phyloP scores from a whole-genome alignment of 2,329 filamentous ascomycete genomes.

The Pestalotiopsis sp. region DNA sequence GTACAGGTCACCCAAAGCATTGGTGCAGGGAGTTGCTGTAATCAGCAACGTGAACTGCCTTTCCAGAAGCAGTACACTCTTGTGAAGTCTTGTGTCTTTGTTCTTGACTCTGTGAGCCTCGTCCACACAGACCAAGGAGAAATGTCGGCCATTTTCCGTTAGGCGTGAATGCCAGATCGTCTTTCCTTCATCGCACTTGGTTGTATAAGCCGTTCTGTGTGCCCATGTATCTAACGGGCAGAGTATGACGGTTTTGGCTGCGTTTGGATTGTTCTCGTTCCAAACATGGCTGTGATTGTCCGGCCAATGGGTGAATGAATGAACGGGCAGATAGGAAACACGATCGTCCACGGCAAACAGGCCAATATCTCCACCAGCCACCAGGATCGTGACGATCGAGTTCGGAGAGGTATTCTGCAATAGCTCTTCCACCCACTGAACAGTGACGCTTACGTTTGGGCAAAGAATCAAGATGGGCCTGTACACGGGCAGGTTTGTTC shows the following conservation, averaged over 20 bases:
- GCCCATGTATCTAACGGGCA: constrained; percentile 30
- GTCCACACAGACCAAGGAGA: constrained; percentile 32
- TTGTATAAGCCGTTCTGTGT: constrained; percentile 18
- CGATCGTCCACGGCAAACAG: constrained; percentile 9
- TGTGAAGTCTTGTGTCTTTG: constrained; percentile 23
- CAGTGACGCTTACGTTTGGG: constrained; percentile 26
- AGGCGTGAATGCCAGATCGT: constrained; percentile 22
- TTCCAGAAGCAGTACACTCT: constrained; percentile 25
- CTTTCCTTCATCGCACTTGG: not conserved
- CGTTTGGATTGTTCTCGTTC: constrained; percentile 20
- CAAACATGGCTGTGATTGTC: constrained; percentile 23
- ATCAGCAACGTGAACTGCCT: constrained; percentile 31
- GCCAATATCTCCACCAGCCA: constrained; percentile 17
- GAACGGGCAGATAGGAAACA: constrained; percentile 10
- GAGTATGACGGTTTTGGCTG: constrained; percentile 25
- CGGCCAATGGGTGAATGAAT: constrained; percentile 23
- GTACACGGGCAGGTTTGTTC: constrained; percentile 16
- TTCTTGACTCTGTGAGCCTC: constrained; percentile 33
- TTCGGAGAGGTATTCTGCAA: constrained; percentile 14
- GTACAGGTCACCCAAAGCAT: constrained; percentile 27
- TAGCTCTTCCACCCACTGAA: constrained; percentile 30
- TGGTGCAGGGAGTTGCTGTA: constrained; percentile 32
- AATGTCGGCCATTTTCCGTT: constrained; percentile 19
- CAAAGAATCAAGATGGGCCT: constrained; percentile 27
- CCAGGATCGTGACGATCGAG: constrained; percentile 19